phyloP scores from a whole-genome alignment of 2,329 filamentous ascomycete species.

The Aspergillus proliferans region DNA sequence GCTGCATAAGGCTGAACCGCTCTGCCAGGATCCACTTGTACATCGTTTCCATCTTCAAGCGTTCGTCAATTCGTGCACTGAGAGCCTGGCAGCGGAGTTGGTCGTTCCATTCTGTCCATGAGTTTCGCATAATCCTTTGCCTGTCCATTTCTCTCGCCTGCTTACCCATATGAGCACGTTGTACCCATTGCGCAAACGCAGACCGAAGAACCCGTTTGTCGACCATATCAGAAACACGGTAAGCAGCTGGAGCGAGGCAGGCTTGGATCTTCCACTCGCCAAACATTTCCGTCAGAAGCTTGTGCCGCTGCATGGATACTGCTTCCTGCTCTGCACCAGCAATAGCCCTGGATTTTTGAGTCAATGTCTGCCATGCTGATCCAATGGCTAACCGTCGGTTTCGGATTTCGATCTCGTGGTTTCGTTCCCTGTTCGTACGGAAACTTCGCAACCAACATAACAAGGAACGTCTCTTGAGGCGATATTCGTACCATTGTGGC shows the following conservation, averaged over 20 bases:
- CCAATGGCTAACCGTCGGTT: conserved; percentile 23
- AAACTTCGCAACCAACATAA: conserved; percentile 36
- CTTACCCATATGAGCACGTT: conserved; percentile 37
- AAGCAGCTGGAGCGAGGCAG: conserved; percentile 37
- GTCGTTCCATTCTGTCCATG: conserved; percentile 59
- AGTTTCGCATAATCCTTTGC: conserved; percentile 49
- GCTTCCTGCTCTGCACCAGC: conserved; percentile 24
- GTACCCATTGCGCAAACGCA: conserved; percentile 46
- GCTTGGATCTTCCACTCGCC: conserved; percentile 38
- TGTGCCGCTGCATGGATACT: conserved; percentile 25
- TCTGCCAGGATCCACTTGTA: conserved; percentile 58
- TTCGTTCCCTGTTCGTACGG: conserved; percentile 34
- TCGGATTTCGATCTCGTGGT: conserved; percentile 31
- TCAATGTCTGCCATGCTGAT: conserved; percentile 29
- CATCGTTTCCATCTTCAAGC: conserved; percentile 50
- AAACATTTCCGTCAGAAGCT: conserved; percentile 31
- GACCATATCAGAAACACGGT: conserved; percentile 39
- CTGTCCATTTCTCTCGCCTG: conserved; percentile 48
- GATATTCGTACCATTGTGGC: conserved; percentile 37
- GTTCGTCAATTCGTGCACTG: conserved; percentile 48
- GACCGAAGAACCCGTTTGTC: conserved; percentile 42
- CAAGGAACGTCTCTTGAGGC: conserved; percentile 36
- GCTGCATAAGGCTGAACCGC: conserved; percentile 34
- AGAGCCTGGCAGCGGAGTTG: conserved; percentile 50
- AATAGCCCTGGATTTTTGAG: conserved; percentile 25